Conservation (phyloP, 345 rosid species). For the Fremontodendron californicum region DNA sequence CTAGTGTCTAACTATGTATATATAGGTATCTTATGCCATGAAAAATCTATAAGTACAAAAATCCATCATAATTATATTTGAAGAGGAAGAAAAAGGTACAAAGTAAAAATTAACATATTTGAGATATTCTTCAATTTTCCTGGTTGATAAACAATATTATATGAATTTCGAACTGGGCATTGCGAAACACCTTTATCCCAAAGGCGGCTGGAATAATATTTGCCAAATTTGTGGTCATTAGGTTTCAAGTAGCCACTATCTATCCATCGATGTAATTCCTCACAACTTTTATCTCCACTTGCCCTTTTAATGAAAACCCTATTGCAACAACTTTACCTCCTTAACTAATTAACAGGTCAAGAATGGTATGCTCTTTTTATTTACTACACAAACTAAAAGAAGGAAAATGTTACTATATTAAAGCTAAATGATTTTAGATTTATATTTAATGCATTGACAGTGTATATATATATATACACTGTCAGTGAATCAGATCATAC, state of each 20-base stretch:
- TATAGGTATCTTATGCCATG: no score
- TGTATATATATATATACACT: background rate
- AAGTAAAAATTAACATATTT: no score
- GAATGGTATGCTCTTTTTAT: background rate
- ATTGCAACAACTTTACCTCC: background rate
- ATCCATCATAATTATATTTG: no score
- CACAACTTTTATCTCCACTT: background rate
- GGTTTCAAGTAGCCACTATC: slow-evolving; percentile 6
- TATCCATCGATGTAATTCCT: background rate
- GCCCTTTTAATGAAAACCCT: background rate
- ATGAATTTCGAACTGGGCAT: background rate
- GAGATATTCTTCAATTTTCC: no score
- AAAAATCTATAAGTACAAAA: no score
- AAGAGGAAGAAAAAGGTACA: no score
- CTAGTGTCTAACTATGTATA: no score
- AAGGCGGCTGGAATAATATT: slow-evolving; percentile 7
- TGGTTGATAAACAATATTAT: no score
- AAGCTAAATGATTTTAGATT: no score
- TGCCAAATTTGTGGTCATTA: background rate
- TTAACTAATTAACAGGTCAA: background rate
- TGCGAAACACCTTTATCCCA: background rate
- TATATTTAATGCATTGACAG: no score
- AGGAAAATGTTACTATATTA: no score
- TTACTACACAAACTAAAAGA: background rate
- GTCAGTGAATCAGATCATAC: no score